A percentile compares a stretch with the other conserved stretches of the same genome.
phyloP scores from a whole-genome alignment of 176 grass and related monocot genomes.

The Phyllostachys edulis region DNA sequence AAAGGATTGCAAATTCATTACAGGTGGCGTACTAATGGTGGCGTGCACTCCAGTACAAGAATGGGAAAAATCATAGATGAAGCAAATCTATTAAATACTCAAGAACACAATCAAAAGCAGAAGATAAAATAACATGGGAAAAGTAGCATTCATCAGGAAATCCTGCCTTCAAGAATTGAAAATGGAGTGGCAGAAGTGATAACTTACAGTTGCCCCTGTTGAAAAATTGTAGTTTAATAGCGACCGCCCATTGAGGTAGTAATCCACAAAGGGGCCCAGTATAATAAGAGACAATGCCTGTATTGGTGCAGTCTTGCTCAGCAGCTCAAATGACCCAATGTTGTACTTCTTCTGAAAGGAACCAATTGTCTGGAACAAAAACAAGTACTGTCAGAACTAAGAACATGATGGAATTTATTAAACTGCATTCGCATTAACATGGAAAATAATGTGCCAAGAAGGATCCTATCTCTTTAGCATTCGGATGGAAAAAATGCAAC shows the following conservation, averaged over 20 bases:
- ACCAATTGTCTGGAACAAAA: conserved; percentile 73
- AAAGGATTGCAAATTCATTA: conserved; percentile 5
- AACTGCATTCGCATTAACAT: not conserved
- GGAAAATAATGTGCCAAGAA: not conserved
- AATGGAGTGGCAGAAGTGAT: conserved; percentile 8
- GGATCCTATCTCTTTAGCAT: not conserved
- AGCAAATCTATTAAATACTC: not conserved
- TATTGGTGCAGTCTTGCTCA: conserved; percentile 83
- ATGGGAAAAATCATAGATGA: not conserved
- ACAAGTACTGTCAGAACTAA: conserved; percentile 10
- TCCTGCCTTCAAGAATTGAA: not conserved
- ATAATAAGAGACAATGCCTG: conserved; percentile 83
- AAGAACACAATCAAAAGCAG: not conserved
- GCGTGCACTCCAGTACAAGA: not conserved
- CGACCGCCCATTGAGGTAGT: conserved; percentile 72
- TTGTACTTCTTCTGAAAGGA: conserved; percentile 97
- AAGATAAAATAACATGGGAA: conserved; percentile 9
- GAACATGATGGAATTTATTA: conserved; percentile 1
- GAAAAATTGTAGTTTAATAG: conserved; percentile 79
- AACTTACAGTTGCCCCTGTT: conserved; percentile 82
- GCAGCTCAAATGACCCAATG: conserved; percentile 92
- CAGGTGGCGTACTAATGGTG: not conserved
- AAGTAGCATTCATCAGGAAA: not conserved
- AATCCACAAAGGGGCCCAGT: conserved; percentile 83
- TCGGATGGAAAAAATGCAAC: not conserved